Base-by-base conservation (phyloP, 2,329 filamentous ascomycete genomes). In the Ophioceras dolichostomum region DNA sequence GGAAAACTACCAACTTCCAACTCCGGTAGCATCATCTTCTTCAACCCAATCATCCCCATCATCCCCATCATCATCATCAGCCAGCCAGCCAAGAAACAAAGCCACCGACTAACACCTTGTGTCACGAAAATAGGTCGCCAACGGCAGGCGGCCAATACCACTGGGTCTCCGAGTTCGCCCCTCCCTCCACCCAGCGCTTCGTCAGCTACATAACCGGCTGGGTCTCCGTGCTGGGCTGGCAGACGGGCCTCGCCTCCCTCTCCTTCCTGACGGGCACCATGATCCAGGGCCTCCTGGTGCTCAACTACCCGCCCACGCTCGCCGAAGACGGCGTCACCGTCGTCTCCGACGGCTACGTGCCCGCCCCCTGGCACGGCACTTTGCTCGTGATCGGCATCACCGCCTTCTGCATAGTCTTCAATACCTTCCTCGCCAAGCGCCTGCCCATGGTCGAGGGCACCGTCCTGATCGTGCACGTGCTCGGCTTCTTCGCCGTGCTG, bases 151-250 rank as follows among this genome's bases (percentile, higher is more conserved):
- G 73, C 8, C 70, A 78, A 52, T 77, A 76, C 43, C 70, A 75
- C 47, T 76, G 71, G 70, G 68, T 75, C 0, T 69, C 65, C 1
- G 65, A 70, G 44, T 62, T 75, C 38, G 65, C 65, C 3, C 65
- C 69, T 1, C 52, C 52, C 2, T 55, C 54, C 14, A 60, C 59
- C 21, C 64, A 73, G 43, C 70, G 66, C 39, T 64, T 69, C 35
- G 54, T 76, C 5, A 73, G 68, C 43, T 76, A 76, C 47, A 53
- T 67, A 5, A 63, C 64, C 32, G 68, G 64, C 37, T 70, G 66
- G 68, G 49, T 69, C 26, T 63, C 62, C 1, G 57, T 68, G n/a
- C 56, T 62, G n/a, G 64, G 59, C 8, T 70, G 64, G 67, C 62
- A 60, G 43, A 54, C 53, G 17, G 50, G 49, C 14, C 45, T 55